Percentiles rank a stretch among this genome's conserved stretches.
These are phyloP conservation scores for Boletus fagicola DNA, from an alignment of 768 basidiomycete species.

Conservation along the genomic window DNA sequence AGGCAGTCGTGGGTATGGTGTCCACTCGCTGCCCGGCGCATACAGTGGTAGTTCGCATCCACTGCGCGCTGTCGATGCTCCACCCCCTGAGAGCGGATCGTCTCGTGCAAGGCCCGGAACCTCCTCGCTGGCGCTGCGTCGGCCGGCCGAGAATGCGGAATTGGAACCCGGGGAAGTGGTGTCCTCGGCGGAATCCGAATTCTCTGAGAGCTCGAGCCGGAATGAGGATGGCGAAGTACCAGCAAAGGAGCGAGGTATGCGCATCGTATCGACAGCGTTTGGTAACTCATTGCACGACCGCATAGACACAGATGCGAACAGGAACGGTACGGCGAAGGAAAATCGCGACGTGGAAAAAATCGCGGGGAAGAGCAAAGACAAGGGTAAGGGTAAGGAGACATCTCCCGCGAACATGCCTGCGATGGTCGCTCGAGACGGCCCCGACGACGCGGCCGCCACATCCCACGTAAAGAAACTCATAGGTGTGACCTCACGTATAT, in stretches of 20 bases:
- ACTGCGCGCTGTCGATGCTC: not conserved
- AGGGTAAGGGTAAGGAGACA: slow-evolving; percentile 14
- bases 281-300: not conserved
- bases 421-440: slow-evolving; percentile 2
- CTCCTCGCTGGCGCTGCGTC: not conserved
- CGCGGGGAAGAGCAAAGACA: not conserved
- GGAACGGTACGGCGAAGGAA: not conserved
- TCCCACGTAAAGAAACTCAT: slow-evolving; percentile 19
- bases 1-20: not conserved
- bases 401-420: not conserved
- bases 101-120: not conserved
- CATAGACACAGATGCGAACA: not conserved
- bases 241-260: slow-evolving; percentile 14
- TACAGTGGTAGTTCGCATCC: not conserved
- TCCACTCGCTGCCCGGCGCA: not conserved
- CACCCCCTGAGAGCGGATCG: not conserved
- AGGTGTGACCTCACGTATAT: slow-evolving; percentile 2
- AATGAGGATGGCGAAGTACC: slow-evolving; percentile 15
- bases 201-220: slow-evolving; percentile 24
- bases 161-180: slow-evolving; percentile 29
- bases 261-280: not conserved
- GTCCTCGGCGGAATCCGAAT: slow-evolving; percentile 25
- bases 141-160: slow-evolving; percentile 5
- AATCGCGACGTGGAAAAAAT: not conserved
- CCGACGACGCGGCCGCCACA: not conserved